These are phyloP conservation scores for Leptographium procerum DNA, from an alignment of 2,329 filamentous ascomycete species.

Conservation along the genomic window DNA sequence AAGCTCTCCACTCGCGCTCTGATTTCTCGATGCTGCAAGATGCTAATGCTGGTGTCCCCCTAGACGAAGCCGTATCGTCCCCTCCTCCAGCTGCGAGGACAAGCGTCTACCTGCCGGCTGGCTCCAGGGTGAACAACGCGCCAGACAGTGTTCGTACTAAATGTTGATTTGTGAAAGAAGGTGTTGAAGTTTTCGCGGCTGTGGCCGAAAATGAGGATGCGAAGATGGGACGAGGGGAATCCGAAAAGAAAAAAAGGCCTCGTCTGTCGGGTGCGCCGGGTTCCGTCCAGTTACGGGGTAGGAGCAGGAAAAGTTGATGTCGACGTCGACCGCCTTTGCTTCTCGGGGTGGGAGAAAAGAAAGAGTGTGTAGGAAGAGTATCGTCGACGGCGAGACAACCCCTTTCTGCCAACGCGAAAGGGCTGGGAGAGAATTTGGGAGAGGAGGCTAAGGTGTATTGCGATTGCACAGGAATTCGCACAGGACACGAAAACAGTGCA, in stretches of 20 bases:
- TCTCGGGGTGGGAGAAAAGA: background rate
- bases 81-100: background rate
- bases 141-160: background rate
- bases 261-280: slow-evolving; percentile 1
- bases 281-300: background rate
- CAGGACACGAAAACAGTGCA: slow-evolving; percentile 1
- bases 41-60: background rate
- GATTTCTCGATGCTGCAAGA: background rate
- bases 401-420: slow-evolving; percentile 3
- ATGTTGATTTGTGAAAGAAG: background rate
- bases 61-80: background rate
- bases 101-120: background rate
- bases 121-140: background rate
- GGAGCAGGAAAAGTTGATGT: background rate
- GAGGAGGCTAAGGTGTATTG: background rate
- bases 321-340: background rate
- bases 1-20: background rate
- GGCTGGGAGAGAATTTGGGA: slow-evolving; percentile 2
- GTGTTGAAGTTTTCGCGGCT: background rate
- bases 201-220: background rate
- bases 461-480: slow-evolving; percentile 2
- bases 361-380: background rate
- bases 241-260: background rate
- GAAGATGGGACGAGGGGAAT: background rate
- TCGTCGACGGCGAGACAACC: background rate